phyloP scores from a whole-genome alignment of 257 asterid species.

The Jaltomata sinuosa region DNA sequence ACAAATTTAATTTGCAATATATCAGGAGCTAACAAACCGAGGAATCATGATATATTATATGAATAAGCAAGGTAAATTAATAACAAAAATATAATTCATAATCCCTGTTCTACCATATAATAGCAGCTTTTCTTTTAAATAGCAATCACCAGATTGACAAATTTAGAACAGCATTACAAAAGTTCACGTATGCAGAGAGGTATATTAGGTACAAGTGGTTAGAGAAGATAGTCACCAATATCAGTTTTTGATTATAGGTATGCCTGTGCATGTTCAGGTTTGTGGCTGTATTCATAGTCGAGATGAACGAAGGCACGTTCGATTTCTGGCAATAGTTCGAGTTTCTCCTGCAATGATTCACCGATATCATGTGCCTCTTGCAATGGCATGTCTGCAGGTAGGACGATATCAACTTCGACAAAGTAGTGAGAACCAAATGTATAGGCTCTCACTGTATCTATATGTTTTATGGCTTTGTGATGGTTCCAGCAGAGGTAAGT shows the following conservation, averaged over 20 bases:
- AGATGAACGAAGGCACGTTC: conserved; percentile 32
- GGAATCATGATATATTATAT: background rate
- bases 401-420: conserved; percentile 46
- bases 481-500: conserved; percentile 55
- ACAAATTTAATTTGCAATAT: no score
- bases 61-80: background rate
- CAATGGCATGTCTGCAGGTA: conserved; percentile 39
- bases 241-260: conserved; percentile 5
- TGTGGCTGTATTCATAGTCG: conserved; percentile 23
- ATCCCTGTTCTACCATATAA: background rate
- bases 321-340: conserved; percentile 26
- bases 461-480: conserved; percentile 43
- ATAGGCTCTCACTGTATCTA: conserved; percentile 44
- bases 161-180: background rate
- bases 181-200: background rate
- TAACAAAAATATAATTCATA: background rate
- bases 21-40: background rate
- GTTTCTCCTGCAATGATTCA: conserved; percentile 47
- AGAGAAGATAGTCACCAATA: background rate
- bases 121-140: background rate
- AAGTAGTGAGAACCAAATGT: conserved; percentile 50
- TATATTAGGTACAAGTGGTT: background rate
- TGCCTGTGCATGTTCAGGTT: conserved; percentile 27
- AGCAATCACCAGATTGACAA: background rate
- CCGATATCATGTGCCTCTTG: conserved; percentile 50